Base-by-base conservation (phyloP, 192 early-diverging fungal species). In the Entomortierella parvispora region DNA sequence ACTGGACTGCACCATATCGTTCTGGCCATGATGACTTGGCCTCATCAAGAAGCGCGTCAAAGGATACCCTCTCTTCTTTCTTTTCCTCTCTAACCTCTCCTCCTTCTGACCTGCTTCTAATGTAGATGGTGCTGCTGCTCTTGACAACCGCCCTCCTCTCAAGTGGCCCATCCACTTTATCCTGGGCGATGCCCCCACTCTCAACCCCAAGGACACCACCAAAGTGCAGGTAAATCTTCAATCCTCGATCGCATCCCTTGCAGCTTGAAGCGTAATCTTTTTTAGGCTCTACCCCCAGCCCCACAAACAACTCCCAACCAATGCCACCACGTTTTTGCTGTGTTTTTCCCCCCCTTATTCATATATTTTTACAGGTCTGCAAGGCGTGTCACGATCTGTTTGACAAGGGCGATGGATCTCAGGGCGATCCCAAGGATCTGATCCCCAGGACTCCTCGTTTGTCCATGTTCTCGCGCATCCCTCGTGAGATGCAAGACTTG, bases 401-500 rank as follows among this genome's bases (percentile, higher is more conserved):
- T 23, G 62, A 71, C n/a, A 71, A 71, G 28, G 54, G 69, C 2
- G 55, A 64, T 33, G 69, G 69, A 4, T 32, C 40, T 12, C 61
- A 63, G 18, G 69, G 69, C 11, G 62, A 71, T 40, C 69, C 69
- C 25, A 71, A 71, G 61, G 69, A 71, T 40, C 34, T 71, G 26
- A 71, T 71, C 47, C 69, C 69, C 18, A 60, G 69, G 18, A 26
- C 69, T 9, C 69, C 69, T 15, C 69, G 69, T 14, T 62, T 63
- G 3, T 71, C 69, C 23, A 71, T 71, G 69, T 71, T 71, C 62
- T 71, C 69, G 8, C 69, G 69, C 22, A 71, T 71, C 37, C 69
- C 69, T 11, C 61, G 54, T 26, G 45, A 51, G 18, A 71, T 71
- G 69, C 69, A 71, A 18, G 69, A 64, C 9, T 43, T 71, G 11